Base-by-base conservation (phyloP, 108 stramenopile species). In the Nitzschia sp. region DNA sequence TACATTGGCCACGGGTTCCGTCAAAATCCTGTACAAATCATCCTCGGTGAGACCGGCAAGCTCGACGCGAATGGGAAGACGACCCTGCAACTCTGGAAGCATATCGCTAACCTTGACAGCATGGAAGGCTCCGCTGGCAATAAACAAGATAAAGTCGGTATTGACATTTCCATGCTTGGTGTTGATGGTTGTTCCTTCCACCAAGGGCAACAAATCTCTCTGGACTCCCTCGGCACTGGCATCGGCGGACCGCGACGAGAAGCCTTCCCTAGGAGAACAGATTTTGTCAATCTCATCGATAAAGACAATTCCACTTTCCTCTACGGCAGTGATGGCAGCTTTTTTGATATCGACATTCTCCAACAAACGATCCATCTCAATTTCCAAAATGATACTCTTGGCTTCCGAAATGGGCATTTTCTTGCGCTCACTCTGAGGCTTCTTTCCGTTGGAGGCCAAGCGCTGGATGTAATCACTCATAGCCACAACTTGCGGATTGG, bases 261-360 rank as follows among this genome's bases (percentile, higher is more conserved):
- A 85, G 6, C 70, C 69, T 61, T 95, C 91, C 73, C 87, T 83
- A 43, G 87, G 82, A 10, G 89, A 85, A 56, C 92, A 91, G 61
- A 99, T 97, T 70, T 99, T 99, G 72, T 99, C 78, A 58, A 99
- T 98, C 76, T 99, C 99, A 82, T 99, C 99, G 68, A 99, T 97
- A 75, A 99, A 97, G 50, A 99, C 99, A 69, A 99, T 98, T 11
- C 99, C 99, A 39, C 79, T 83, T 78, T 99, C 92, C 71, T 98
- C 97, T 26, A 96, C 99, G 17, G 96, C 89, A 12, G 83, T 58
- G 53, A 99, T 80, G 1, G 99, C 99, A 66, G 95, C 94, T 75
- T 96, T 95, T 56, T 89, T 89, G 14, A 98, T 58, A 56, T 97
- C 94, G 0, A 94, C 78, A 63, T 76, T 91, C 57, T 97, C 96